These are phyloP conservation scores for Capsicum rhomboideum DNA, from an alignment of 257 asterid species.

Conservation along the genomic window DNA sequence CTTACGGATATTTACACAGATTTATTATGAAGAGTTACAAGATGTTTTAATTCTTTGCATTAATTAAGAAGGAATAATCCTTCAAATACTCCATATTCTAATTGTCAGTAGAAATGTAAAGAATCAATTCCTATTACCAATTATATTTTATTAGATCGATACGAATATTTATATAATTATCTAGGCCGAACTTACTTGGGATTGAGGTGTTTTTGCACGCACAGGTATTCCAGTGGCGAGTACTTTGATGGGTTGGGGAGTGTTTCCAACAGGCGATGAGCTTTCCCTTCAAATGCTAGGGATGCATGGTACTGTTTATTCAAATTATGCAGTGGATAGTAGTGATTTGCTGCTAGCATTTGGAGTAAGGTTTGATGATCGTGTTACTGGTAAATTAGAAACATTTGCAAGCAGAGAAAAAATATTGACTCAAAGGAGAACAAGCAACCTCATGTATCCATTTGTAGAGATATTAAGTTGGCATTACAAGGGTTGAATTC, in stretches of 20 bases:
- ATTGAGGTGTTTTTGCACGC: neutral
- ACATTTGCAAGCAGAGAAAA: slow-evolving; percentile 79
- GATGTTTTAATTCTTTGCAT: too few species aligned
- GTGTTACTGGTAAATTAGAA: slow-evolving; percentile 79
- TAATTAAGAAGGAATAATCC: too few species aligned
- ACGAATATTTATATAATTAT: neutral
- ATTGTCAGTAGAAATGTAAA: neutral
- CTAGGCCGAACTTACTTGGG: neutral
- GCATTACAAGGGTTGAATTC: slow-evolving; percentile 49
- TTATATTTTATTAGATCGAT: too few species aligned
- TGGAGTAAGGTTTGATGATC: slow-evolving; percentile 83
- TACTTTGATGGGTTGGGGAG: slow-evolving; percentile 76
- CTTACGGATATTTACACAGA: too few species aligned
- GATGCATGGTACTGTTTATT: slow-evolving; percentile 88
- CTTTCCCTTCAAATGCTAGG: slow-evolving; percentile 71
- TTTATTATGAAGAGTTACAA: too few species aligned
- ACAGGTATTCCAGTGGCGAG: slow-evolving; percentile 58
- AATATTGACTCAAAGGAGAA: slow-evolving; percentile 74
- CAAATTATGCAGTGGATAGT: slow-evolving; percentile 65
- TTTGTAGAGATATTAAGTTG: slow-evolving; percentile 57
- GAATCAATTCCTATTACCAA: too few species aligned
- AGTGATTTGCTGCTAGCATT: slow-evolving; percentile 77
- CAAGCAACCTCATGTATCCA: slow-evolving; percentile 68
- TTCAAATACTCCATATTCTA: too few species aligned
- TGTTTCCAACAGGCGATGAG: slow-evolving; percentile 57